Evolutionary conservation across 1,284 basidiomycete genomes (phyloP).

Genomic region (Malassezia sp.): DNA sequence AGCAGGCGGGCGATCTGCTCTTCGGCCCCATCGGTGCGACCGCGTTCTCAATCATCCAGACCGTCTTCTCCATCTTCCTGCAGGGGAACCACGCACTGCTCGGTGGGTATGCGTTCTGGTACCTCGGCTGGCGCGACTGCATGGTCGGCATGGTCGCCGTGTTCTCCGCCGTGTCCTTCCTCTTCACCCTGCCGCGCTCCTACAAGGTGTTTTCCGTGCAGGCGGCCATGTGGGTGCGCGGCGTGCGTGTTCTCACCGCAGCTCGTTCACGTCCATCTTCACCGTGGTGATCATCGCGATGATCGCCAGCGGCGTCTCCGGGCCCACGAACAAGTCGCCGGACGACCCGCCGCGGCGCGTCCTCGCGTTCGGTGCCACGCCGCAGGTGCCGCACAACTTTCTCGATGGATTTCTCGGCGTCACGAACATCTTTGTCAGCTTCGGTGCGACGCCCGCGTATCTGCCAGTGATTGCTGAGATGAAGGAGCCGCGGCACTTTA

Average conservation of each 20-base stretch:
- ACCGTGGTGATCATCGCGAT: constrained; percentile 32
- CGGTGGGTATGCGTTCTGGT: constrained; percentile 27
- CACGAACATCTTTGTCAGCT: constrained; percentile 30
- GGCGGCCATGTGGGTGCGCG: too few relatives aligned
- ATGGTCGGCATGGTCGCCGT: constrained; percentile 24
- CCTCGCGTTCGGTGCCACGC: constrained; percentile 26
- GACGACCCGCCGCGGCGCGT: constrained; percentile 20
- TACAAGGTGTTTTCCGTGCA: constrained; percentile 32
- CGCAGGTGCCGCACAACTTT: constrained; percentile 24
- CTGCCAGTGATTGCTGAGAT: constrained; percentile 38
- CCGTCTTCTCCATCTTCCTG: constrained; percentile 29
- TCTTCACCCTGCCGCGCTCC: constrained; percentile 32
- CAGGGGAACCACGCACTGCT: constrained; percentile 35
- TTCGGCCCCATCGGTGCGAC: constrained; percentile 25
- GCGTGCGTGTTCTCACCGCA: too few relatives aligned
- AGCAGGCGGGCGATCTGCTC: constrained; percentile 34
- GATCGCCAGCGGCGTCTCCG: constrained; percentile 31
- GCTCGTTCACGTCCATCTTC: constrained; percentile 34
- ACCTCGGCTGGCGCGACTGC: constrained; percentile 31
- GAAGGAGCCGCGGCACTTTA: constrained; percentile 28
- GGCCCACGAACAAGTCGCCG: constrained; percentile 21
- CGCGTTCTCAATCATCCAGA: constrained; percentile 21
- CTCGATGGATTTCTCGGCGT: constrained; percentile 28
- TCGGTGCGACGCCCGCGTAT: constrained; percentile 30
- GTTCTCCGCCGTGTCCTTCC: constrained; percentile 32